phyloP scores from a whole-genome alignment of 768 basidiomycete species.

The Phylloporus scabripes region DNA sequence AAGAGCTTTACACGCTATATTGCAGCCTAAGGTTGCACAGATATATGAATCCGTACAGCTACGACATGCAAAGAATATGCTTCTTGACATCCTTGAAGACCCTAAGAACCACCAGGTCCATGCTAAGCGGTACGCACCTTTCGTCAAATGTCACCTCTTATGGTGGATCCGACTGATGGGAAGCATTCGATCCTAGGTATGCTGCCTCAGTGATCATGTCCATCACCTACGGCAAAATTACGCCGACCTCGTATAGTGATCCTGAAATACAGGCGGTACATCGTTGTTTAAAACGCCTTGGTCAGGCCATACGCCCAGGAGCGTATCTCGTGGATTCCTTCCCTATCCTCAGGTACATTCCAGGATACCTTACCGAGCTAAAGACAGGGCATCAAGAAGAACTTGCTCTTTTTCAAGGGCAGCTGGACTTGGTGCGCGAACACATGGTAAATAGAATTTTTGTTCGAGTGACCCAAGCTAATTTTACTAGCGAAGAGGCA shows the following conservation, averaged over 20 bases:
- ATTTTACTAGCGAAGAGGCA: conserved; percentile 18
- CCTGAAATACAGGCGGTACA: conserved; percentile 31
- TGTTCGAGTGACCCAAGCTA: background rate
- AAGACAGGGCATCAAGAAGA: conserved; percentile 47
- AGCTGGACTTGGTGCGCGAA: conserved; percentile 26
- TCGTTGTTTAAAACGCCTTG: conserved; percentile 22
- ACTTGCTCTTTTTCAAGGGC: conserved; percentile 28
- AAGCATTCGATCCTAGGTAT: conserved; percentile 22
- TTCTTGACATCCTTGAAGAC: conserved; percentile 33
- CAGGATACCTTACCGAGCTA: conserved; percentile 43
- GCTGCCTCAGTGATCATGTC: conserved; percentile 36
- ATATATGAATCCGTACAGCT: conserved; percentile 33
- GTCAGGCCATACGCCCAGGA: conserved; percentile 20
- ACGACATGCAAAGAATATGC: conserved; percentile 28
- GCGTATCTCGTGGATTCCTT: conserved; percentile 25
- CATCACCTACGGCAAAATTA: conserved; percentile 37
- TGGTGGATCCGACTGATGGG: background rate
- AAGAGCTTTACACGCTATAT: conserved; percentile 31
- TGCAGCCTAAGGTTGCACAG: conserved; percentile 30
- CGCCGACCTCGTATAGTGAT: conserved; percentile 34
- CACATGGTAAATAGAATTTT: conserved; percentile 21
- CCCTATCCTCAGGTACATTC: conserved; percentile 21
- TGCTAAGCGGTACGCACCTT: conserved; percentile 22
- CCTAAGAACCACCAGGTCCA: conserved; percentile 33
- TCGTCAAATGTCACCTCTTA: background rate